phyloP scores from a whole-genome alignment of 495 filamentous ascomycete genomes.

The Penicillium herquei region DNA sequence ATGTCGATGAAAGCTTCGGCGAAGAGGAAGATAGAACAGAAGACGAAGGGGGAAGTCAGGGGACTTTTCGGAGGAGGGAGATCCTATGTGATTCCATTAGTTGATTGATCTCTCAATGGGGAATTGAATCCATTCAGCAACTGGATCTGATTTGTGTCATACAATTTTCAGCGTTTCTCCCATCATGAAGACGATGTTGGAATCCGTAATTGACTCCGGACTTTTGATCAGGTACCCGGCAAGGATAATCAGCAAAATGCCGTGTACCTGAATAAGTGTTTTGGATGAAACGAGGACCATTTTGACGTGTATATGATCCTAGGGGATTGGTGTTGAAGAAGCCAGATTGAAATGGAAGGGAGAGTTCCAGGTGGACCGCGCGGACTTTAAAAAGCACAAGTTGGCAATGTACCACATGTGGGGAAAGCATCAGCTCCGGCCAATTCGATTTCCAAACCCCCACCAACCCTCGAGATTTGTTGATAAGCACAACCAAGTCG shows the following conservation, averaged over 20 bases:
- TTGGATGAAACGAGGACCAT: constrained; percentile 80
- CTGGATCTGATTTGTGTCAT: constrained; percentile 19
- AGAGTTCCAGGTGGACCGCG: background rate
- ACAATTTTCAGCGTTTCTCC: constrained; percentile 81
- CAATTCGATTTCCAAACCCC: constrained; percentile 13
- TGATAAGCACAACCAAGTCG: background rate
- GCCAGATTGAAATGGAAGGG: constrained; percentile 4
- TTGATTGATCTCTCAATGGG: background rate
- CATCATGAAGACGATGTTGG: constrained; percentile 76
- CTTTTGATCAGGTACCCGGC: constrained; percentile 78
- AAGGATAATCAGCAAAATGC: constrained; percentile 77
- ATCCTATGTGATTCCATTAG: constrained; percentile 41
- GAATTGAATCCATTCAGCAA: background rate
- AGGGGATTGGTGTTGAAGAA: background rate
- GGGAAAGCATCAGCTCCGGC: constrained; percentile 18
- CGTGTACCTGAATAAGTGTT: constrained; percentile 73
- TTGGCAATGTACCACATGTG: constrained; percentile 11
- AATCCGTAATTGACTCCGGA: constrained; percentile 68
- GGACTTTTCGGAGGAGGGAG: constrained; percentile 58
- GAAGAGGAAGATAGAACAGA: constrained; percentile 68
- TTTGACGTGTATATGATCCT: constrained; percentile 14
- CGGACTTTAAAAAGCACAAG: background rate
- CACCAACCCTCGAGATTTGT: constrained; percentile 4
- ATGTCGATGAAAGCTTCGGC: constrained; percentile 71
- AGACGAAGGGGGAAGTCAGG: constrained; percentile 60